These are phyloP conservation scores for Aspergillus versicolor DNA, from an alignment of 2,329 filamentous ascomycete genomes.

Conservation along the genomic window DNA sequence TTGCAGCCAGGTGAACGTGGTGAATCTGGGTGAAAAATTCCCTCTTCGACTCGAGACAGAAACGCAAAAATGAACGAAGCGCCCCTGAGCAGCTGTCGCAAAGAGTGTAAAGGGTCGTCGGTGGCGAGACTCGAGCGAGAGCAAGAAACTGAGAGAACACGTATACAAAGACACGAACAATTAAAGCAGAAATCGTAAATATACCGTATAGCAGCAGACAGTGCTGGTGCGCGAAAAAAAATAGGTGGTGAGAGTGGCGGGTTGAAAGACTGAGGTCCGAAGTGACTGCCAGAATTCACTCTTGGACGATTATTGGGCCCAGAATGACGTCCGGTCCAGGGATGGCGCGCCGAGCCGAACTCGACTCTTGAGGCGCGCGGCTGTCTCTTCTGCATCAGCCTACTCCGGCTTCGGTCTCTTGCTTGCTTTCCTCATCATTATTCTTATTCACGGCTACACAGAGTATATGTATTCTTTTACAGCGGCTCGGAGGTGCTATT, in stretches of 20 bases:
- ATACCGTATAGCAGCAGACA: slow-evolving; percentile 1
- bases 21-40: neutral
- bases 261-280: slow-evolving; percentile 11
- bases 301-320: slow-evolving; percentile 10
- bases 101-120: slow-evolving; percentile 13
- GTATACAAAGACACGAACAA: slow-evolving; percentile 14
- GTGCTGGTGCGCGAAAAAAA: neutral
- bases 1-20: neutral
- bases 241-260: slow-evolving; percentile 11
- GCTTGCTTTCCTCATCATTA: neutral
- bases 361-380: slow-evolving; percentile 29
- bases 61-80: neutral
- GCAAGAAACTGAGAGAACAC: neutral
- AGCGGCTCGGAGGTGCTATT: slow-evolving; percentile 22
- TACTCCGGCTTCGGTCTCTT: neutral
- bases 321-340: slow-evolving; percentile 32
- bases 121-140: slow-evolving; percentile 9
- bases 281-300: slow-evolving; percentile 14
- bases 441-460: neutral
- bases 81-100: slow-evolving; percentile 24
- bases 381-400: slow-evolving; percentile 15
- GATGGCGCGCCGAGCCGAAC: slow-evolving; percentile 27
- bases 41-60: neutral
- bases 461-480: slow-evolving; percentile 30
- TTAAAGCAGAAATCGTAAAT: neutral